These are phyloP conservation scores for Phoma sp. DNA, from an alignment of 2,329 filamentous ascomycete genomes.

Conservation along the genomic window DNA sequence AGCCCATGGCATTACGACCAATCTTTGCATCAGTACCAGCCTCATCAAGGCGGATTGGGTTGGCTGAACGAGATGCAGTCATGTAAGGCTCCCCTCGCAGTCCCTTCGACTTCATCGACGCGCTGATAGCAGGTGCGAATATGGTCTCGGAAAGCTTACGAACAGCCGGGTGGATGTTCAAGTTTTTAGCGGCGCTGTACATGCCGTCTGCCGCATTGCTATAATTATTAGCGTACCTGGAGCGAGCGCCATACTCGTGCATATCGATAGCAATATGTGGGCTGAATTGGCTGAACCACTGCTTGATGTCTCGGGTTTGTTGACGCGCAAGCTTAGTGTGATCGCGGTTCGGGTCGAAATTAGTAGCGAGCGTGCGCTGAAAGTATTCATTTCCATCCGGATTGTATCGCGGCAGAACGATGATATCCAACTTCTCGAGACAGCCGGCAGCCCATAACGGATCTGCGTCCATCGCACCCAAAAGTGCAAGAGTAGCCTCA, in stretches of 20 bases:
- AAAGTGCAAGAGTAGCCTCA: constrained; percentile 42
- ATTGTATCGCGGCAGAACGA: constrained; percentile 46
- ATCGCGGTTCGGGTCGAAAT: constrained; percentile 48
- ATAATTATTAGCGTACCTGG: constrained; percentile 37
- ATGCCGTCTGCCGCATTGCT: constrained; percentile 45
- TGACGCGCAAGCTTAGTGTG: constrained; percentile 45
- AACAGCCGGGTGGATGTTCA: constrained; percentile 44
- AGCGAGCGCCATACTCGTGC: constrained; percentile 44
- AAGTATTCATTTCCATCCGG: constrained; percentile 47
- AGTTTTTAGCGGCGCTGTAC: constrained; percentile 45
- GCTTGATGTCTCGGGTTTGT: constrained; percentile 45
- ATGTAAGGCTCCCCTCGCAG: constrained; percentile 46
- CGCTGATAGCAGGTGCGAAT: constrained; percentile 43
- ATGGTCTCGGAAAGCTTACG: constrained; percentile 43
- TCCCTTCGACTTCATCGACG: constrained; percentile 30
- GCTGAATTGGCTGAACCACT: constrained; percentile 37
- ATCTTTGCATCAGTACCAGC: constrained; percentile 47
- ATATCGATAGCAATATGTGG: constrained; percentile 47
- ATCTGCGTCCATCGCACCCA: constrained; percentile 45
- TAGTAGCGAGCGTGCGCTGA: constrained; percentile 44
- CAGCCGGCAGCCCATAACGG: constrained; percentile 39
- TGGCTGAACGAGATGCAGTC: constrained; percentile 34
- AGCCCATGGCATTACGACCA: constrained; percentile 46
- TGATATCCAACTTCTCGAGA: constrained; percentile 42
- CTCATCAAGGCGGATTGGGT: constrained; percentile 36